A percentile compares a stretch with the other conserved stretches of the same genome.
Evolutionary conservation across 2,329 filamentous ascomycete species (phyloP).

Genomic region (Colletotrichum orchidophilum): DNA sequence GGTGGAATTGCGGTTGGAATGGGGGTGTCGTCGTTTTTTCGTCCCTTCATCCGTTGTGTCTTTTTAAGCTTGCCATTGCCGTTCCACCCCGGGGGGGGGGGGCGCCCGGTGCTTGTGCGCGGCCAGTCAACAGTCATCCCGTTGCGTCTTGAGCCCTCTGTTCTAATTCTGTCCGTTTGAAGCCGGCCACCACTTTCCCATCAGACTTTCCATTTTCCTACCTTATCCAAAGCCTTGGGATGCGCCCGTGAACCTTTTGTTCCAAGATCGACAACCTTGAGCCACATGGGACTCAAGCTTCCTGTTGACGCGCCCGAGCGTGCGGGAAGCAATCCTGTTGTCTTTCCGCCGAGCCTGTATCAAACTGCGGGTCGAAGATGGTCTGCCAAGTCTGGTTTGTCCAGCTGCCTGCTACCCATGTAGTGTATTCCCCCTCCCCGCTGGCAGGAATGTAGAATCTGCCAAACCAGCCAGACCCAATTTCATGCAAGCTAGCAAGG

Average conservation of each 20-base stretch:
- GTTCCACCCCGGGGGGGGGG: too few species aligned
- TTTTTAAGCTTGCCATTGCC: conserved; percentile 29
- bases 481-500: conserved; percentile 16
- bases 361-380: conserved; percentile 5
- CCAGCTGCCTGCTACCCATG: conserved; percentile 1
- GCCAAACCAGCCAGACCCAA: conserved; percentile 1
- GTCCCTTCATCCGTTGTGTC: conserved; percentile 21
- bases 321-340: neutral
- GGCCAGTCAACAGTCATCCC: neutral
- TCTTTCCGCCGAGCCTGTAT: conserved; percentile 15
- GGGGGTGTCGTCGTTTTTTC: conserved; percentile 3
- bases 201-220: conserved; percentile 6
- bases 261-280: conserved; percentile 5
- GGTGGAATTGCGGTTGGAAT: neutral
- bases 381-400: neutral
- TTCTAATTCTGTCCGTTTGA: conserved; percentile 30
- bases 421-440: neutral
- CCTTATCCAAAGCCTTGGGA: conserved; percentile 20
- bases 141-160: neutral
- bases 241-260: conserved; percentile 8
- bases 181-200: conserved; percentile 10
- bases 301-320: conserved; percentile 10
- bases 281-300: conserved; percentile 21
- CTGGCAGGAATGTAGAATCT: conserved; percentile 11
- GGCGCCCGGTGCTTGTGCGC: conserved; percentile 12